Evolutionary conservation across 768 basidiomycete genomes (phyloP), one percentile per base, ranked within the genome.

Genomic region (Psilocybe tampanensis): DNA sequence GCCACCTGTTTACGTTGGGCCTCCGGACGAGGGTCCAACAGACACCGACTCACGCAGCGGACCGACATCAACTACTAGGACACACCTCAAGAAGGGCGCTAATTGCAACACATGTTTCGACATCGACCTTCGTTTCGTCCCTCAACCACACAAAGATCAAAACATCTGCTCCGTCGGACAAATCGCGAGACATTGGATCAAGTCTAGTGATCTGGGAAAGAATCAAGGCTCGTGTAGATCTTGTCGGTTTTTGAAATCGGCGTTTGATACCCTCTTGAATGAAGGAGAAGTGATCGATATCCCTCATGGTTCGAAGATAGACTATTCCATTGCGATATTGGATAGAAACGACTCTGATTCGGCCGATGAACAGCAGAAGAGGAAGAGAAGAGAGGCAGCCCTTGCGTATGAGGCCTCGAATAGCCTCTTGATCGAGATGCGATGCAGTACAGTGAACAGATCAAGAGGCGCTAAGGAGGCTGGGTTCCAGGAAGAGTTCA

Each of bases 141-240:
- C 60, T 13, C 60, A 61, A 22, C 60, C 60, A 1, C 56, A 61
- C 53, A 61, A 58, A 41, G 53, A 61, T 21, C 56, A 42, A 2
- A 44, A 48, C 13, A 24, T 52, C 39, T 58, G 60, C 39, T 61
- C 60, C 17, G 44, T 50, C 26, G 60, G 60, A 45, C 60, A 61
- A 26, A 23, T 39, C 23, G 53, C 53, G 9, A 42, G 60, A 9
- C 56, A 61, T 26, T 61, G 60, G 60, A 61, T 61, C 13, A 17
- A 42, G 13, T 51, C 56, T 43, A 17, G 33, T 34, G 56, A 55
- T 51, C 54, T 61, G 7, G 33, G 47, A n/a, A 58, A 55, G 34
- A 44, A 61, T 45, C 23, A 22, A 13, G 19, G 19, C 21, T n/a
- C n/a, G n/a, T 61, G 60, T 42, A 22, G 42, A n/a, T 58, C 56